Base-by-base conservation (phyloP, 1,284 basidiomycete species). In the Paramarasmius palmivorus region DNA sequence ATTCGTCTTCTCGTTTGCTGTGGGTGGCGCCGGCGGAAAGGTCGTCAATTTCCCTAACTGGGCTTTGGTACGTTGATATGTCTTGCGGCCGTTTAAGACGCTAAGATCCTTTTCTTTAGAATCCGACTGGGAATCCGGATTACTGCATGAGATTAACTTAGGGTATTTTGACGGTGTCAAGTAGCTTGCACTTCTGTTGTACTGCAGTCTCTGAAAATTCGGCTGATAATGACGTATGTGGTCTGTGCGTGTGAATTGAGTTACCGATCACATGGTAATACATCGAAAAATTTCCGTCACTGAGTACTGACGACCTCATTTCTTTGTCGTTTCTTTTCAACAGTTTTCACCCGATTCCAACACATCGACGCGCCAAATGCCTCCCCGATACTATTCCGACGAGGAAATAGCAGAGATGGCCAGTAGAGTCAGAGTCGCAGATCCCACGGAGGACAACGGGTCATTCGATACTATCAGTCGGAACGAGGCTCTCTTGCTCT, bases 11-110 rank as follows among this genome's bases (percentile, higher is more conserved):
- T 78, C 77, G 15, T 83, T 83, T 59, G 80, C 81, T 15, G 81
- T 83, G 37, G 82, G 79, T 55, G 81, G 82, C 44, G 81, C 78
- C 32, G 74, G 75, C 22, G 81, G 81, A 4, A 68, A 56, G 36
- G 65, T 71, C 22, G 58, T 62, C 26, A 68, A 72, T 4, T 79
- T 82, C 71, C 78, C 79, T 1, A 52, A 60, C 10, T 77, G 75
- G 76, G 66, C 63, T 8, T 61, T 69, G 59, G 66, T 69, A 52
- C 36, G 65, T 50, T 23, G 4, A 9, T 6, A n/a, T 22, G 5
- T 34, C 20, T n/a, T 49, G 1, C 20, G 8, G 22, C 22, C 14
- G 20, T n/a, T 22, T 22, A 10, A 6, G 3, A 9, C 20, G 12
- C 15, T 29, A 12, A 36, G 14, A 20, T 20, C 10, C 34, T 34